Evolutionary conservation across 2,329 filamentous ascomycete species (phyloP), one percentile per base, ranked within the genome.

Genomic region (Ophiostoma triangulosporum): DNA sequence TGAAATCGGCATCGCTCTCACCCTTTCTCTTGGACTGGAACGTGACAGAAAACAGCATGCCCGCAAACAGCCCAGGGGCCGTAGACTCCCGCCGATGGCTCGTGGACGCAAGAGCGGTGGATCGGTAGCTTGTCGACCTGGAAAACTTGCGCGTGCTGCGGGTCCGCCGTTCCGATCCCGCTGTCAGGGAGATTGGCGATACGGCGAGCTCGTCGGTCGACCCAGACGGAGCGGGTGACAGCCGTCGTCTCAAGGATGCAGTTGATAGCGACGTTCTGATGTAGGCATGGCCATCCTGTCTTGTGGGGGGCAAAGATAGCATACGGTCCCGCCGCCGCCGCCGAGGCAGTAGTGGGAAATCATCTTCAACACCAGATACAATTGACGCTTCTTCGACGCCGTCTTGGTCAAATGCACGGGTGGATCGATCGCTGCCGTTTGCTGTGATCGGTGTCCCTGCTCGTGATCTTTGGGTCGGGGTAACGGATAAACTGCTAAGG

Each of bases 21-120:
- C 77, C 73, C 2, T 73, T 70, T 38, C 70, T 69, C 27, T 67
- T 68, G 0, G 68, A 66, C 60, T 74, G 74, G 57, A 88, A 87
- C 0, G 88, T 91, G 11, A 95, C 77, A 0, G 89, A 89, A 66
- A 97, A 96, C 0, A 80, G 81, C 89, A 96, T 95, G 40, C 83
- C 81, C 1, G 76, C 69, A 62, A 97, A 95, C 0, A 94, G 57
- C 9, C 55, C 58, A 51, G 33, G 58, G 35, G 32, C 59, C 55
- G 31, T 38, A 48, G 35, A 49, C 40, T 17, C 53, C 54, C 20
- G 56, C 50, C 5, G 43, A n/a, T 46, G 43, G 26, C 11, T 56
- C 17, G 1, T 45, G 2, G 51, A 24, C 7, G 38, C 29, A 12
- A 22, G 58, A 58, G 54, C 56, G 8, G 49, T 20, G 12, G 20